A percentile compares a stretch with the other conserved stretches of the same genome.
phyloP scores from a whole-genome alignment of 179 eudicot genomes.

The Camellia oleifera region DNA sequence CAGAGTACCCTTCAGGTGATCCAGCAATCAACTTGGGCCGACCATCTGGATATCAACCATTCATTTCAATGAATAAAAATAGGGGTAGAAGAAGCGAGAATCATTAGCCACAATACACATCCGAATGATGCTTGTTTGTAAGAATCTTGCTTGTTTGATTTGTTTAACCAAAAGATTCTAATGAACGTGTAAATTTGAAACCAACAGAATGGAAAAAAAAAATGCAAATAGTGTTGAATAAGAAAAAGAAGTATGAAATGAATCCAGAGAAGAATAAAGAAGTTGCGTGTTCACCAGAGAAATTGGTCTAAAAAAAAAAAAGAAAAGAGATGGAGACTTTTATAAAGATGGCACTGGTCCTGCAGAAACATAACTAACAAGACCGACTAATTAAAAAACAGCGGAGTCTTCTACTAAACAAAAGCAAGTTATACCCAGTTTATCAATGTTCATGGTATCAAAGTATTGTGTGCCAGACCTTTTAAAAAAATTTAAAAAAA shows the following conservation, averaged over 20 bases:
- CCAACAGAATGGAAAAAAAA: background rate
- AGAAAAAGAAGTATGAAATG: constrained; percentile 4
- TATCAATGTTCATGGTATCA: background rate
- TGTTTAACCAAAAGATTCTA: constrained; percentile 4
- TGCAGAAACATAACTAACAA: constrained; percentile 5
- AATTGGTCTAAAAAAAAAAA: constrained; percentile 9
- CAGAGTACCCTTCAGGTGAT: constrained; percentile 80
- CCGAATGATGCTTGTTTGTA: background rate
- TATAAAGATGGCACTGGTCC: constrained; percentile 6
- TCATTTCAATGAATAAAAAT: background rate
- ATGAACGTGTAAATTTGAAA: background rate
- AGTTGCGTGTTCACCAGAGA: constrained; percentile 5
- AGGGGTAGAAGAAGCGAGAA: background rate
- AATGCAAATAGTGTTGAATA: background rate
- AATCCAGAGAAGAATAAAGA: constrained; percentile 20
- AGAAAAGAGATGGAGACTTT: constrained; percentile 11
- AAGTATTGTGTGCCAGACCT: constrained; percentile 6
- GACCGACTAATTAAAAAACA: constrained; percentile 14
- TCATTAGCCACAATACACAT: background rate
- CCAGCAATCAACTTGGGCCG: constrained; percentile 77
- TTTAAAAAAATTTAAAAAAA: background rate
- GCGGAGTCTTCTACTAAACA: constrained; percentile 38
- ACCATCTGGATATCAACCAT: constrained; percentile 55
- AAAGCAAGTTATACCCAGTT: constrained; percentile 21
- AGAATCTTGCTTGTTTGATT: background rate